Conservation (phyloP, 495 filamentous ascomycete species). For the Astrothelium macrocarpum region DNA sequence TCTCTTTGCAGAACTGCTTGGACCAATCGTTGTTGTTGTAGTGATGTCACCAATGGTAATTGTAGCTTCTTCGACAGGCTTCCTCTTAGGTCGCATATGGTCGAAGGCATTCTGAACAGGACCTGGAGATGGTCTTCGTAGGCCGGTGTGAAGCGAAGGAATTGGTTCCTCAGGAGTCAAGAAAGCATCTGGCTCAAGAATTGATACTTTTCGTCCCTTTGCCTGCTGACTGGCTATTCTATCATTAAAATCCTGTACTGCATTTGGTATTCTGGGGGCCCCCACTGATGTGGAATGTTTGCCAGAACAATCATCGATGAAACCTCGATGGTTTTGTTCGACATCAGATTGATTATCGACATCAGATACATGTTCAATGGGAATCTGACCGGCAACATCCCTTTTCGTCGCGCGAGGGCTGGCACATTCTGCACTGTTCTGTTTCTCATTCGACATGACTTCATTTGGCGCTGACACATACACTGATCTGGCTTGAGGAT, state of each 20-base stretch:
- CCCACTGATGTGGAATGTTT: neutral
- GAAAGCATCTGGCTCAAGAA: neutral
- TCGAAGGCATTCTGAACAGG: slow-evolving; percentile 55
- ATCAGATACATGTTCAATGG: neutral
- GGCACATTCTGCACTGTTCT: neutral
- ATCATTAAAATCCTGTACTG: slow-evolving; percentile 34
- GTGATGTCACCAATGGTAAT: slow-evolving; percentile 81
- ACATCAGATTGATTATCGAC: neutral
- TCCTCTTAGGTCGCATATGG: slow-evolving; percentile 55
- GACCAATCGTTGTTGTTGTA: slow-evolving; percentile 51
- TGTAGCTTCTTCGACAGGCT: slow-evolving; percentile 64
- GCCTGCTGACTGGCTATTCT: slow-evolving; percentile 28
- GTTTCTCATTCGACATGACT: neutral
- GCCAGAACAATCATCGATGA: neutral
- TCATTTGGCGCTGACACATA: neutral
- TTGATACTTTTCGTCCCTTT: neutral
- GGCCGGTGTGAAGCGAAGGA: slow-evolving; percentile 9
- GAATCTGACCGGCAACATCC: neutral
- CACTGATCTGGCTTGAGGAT: neutral
- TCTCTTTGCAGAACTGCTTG: slow-evolving; percentile 36
- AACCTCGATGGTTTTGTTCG: neutral
- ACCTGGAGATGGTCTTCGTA: slow-evolving; percentile 35
- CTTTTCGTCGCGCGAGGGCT: neutral
- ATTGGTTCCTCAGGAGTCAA: slow-evolving; percentile 9
- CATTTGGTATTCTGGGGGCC: slow-evolving; percentile 3